Base-by-base conservation (phyloP, 352 stramenopile species). In the Bremia lactucae region DNA sequence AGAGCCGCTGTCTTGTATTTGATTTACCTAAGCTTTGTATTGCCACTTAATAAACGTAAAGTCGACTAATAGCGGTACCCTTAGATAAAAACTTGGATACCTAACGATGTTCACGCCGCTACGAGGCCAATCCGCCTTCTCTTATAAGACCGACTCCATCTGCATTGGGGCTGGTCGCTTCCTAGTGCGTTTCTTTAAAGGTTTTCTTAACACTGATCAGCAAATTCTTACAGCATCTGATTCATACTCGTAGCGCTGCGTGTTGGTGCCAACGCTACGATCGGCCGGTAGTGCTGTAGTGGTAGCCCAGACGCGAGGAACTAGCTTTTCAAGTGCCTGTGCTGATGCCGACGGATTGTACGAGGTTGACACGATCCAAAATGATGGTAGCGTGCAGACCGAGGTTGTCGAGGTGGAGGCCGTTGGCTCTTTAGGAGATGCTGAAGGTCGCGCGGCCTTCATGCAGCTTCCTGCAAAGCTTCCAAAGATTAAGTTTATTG, bases 161-260 rank as follows among this genome's bases (percentile, higher is more conserved):
- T 85, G 70, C 68, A 73, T 91, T 28, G 78, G 78, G 47, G 73
- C 56, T 28, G 78, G 78, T 7, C 69, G 78, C 54, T 91, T 91
- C 46, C 33, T 88, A 50, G 73, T 86, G 10, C 11, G 33, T 23
- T 47, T 36, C 24, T n/a, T 6, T 37, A 9, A 22, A 35, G 2
- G 8, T 14, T 31, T 13, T 44, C 37, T 9, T 36, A 31, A 55
- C 31, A 18, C 49, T 15, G 7, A 14, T 38, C 14, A 31, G 14
- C 26, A 13, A 7, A 23, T 38, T 11, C 8, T 23, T 38, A 24
- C 11, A 13, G 1, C 14, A 33, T 28, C n/a, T 39, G 31, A 14
- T 10, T 18, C 21, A 11, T 11, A 6, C 6, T 2, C 23, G 14
- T 36, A 84, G 69, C 69, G 77, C 22, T 45, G 56, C 4, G 70